Evolutionary conservation across 345 rosid genomes (phyloP).

Genomic region (Aurinia saxatilis): DNA sequence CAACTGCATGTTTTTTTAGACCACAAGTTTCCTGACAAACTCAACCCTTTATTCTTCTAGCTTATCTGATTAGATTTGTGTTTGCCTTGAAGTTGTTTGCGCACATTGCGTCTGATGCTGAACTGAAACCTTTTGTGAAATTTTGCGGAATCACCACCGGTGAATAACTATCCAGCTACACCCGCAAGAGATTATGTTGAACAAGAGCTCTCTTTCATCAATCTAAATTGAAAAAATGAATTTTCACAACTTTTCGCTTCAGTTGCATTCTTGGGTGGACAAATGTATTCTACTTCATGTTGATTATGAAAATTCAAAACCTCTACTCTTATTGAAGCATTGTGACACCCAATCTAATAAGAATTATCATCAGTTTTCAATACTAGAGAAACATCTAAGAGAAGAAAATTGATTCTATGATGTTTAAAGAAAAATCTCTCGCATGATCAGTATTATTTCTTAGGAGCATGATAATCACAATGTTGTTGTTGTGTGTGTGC

Average conservation of each 20-base stretch:
- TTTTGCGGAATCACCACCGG: constrained; percentile 57
- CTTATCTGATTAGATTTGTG: neutral
- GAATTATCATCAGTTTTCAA: no score
- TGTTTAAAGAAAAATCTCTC: no score
- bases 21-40: neutral
- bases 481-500: no score
- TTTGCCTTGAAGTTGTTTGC: constrained; percentile 59
- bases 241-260: neutral
- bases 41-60: constrained; percentile 25
- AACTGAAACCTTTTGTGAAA: constrained; percentile 71
- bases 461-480: no score
- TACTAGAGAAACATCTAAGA: no score
- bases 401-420: no score
- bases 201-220: constrained; percentile 53
- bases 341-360: no score
- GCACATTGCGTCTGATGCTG: constrained; percentile 82
- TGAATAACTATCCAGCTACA: constrained; percentile 49
- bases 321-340: no score
- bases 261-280: no score
- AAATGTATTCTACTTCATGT: no score
- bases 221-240: constrained; percentile 51
- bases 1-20: constrained; percentile 10
- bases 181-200: constrained; percentile 49
- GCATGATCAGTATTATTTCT: no score
- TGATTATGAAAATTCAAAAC: no score